Base-by-base conservation (phyloP, 2,329 filamentous ascomycete genomes). In the Fusarium protoensiforme region DNA sequence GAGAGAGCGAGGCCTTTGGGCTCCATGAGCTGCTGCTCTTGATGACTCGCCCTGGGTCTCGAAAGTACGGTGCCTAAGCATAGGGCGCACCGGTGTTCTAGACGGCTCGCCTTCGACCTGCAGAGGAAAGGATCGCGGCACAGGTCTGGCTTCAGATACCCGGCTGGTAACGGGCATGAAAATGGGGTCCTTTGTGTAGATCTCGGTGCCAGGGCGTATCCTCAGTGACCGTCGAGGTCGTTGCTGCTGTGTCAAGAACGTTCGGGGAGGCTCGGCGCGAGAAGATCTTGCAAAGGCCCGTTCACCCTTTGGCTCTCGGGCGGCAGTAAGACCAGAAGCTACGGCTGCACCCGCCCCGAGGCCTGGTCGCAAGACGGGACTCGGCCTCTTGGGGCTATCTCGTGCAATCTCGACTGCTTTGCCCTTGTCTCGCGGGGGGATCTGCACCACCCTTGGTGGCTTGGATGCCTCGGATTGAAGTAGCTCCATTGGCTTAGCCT, bases 151-250 rank as follows among this genome's bases (percentile, higher is more conserved):
- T 46, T 76, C 75, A 27, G 31, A 41, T 4, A 72, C 33, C 22
- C 75, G 67, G 46, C 74, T 77, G n/a, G 68, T 61, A 27, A 63
- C 75, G 22, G 75, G 75, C 18, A 61, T 64, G 53, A 77, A 77
- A 48, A 77, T 77, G 14, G 75, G 70, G 33, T 77, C 75, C 57
- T 77, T 77, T 5, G 68, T 75, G 11, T 75, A 77, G n/a, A 77
- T 65, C 60, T 77, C 75, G 38, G 75, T 77, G 13, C 68, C 72
- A 6, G 75, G 75, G 16, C 75, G 75, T 48, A 72, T 61, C 24
- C 69, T 77, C 16, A 67, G 20, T 14, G 75, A 68, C 43, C 68
- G 67, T 35, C 74, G 59, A 38, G 72, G 70, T 11, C 68, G 66
- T 43, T 77, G 75, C 54, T 75, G 67, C 59, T 77, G 75, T 7